Percentiles rank a stretch among this genome's conserved stretches.
These are phyloP conservation scores for Melampsora larici-populina DNA, from an alignment of 1,284 basidiomycete genomes.

Conservation along the genomic window DNA sequence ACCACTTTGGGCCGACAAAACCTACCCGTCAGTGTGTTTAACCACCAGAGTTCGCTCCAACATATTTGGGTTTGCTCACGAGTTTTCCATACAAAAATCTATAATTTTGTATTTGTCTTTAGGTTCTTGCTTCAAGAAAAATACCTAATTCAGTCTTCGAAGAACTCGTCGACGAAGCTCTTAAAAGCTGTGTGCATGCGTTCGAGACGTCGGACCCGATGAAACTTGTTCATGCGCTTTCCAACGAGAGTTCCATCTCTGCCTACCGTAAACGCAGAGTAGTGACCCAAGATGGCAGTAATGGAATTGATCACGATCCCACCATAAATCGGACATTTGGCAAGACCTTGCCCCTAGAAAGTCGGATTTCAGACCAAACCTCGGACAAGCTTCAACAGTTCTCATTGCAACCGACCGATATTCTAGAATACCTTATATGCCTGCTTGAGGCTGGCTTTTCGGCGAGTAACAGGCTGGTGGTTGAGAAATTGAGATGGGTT, in stretches of 20 bases:
- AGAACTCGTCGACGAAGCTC: slow-evolving; percentile 1
- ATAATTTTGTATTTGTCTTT: not conserved
- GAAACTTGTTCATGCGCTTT: not conserved
- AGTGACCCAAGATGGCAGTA: too few relatives aligned
- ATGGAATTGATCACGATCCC: not conserved
- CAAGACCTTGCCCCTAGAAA: not conserved
- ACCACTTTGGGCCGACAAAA: slow-evolving; percentile 15
- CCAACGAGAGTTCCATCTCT: too few relatives aligned
- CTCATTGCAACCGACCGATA: slow-evolving; percentile 2
- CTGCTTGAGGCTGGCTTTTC: slow-evolving; percentile 30
- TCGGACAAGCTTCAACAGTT: not conserved
- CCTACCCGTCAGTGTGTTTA: slow-evolving; percentile 19
- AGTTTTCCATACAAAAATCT: too few relatives aligned
- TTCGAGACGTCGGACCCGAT: slow-evolving; percentile 18
- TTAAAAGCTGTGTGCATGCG: not conserved
- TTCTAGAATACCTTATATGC: slow-evolving; percentile 1
- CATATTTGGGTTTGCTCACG: too few relatives aligned
- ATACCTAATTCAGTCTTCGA: not conserved
- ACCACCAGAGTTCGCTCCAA: not conserved
- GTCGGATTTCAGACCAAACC: not conserved
- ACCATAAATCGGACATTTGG: not conserved
- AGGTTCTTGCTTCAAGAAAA: slow-evolving; percentile 17
- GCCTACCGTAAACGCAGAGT: too few relatives aligned
- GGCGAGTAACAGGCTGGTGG: slow-evolving; percentile 1
- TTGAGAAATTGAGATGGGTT: slow-evolving; percentile 12